A percentile compares a stretch with the other conserved stretches of the same genome.
Conservation (phyloP, 1,284 basidiomycete species). For the Gomphus bonarii region DNA sequence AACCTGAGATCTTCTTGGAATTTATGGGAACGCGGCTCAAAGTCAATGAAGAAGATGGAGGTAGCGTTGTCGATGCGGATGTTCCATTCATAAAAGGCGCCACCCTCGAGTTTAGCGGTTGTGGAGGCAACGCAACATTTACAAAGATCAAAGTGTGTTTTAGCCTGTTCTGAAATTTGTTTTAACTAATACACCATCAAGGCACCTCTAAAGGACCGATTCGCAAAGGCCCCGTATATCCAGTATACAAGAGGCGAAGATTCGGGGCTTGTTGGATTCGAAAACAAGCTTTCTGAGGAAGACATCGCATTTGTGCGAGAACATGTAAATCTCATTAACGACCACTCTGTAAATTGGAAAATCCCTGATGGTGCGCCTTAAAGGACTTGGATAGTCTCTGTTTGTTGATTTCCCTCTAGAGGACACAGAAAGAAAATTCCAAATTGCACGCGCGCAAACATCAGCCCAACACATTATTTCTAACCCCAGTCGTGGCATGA, state of each 20-base stretch:
- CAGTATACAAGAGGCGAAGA: constrained; percentile 52
- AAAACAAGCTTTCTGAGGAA: constrained; percentile 54
- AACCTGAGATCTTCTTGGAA: constrained; percentile 56
- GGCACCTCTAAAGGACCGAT: constrained; percentile 71
- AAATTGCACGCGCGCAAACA: constrained; percentile 57
- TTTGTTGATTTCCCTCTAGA: constrained; percentile 25
- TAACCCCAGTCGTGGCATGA: constrained; percentile 20
- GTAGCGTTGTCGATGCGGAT: constrained; percentile 58
- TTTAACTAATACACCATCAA: constrained; percentile 22
- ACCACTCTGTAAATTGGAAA: constrained; percentile 50
- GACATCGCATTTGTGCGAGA: constrained; percentile 56
- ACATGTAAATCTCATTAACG: constrained; percentile 49
- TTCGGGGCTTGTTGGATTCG: constrained; percentile 35
- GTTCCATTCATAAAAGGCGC: constrained; percentile 64
- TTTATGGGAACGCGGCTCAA: constrained; percentile 58
- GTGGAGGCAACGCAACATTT: constrained; percentile 54
- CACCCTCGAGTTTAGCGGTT: constrained; percentile 67
- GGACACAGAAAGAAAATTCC: constrained; percentile 56
- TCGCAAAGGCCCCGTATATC: constrained; percentile 65
- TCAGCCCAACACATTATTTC: constrained; percentile 40
- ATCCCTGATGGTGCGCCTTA: constrained; percentile 42
- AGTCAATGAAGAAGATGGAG: constrained; percentile 55
- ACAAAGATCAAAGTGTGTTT: constrained; percentile 57
- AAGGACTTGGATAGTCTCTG: not conserved
- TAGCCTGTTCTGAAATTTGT: constrained; percentile 9